These are phyloP conservation scores for Epichloe elymi DNA, from an alignment of 2,329 filamentous ascomycete genomes.

Conservation along the genomic window DNA sequence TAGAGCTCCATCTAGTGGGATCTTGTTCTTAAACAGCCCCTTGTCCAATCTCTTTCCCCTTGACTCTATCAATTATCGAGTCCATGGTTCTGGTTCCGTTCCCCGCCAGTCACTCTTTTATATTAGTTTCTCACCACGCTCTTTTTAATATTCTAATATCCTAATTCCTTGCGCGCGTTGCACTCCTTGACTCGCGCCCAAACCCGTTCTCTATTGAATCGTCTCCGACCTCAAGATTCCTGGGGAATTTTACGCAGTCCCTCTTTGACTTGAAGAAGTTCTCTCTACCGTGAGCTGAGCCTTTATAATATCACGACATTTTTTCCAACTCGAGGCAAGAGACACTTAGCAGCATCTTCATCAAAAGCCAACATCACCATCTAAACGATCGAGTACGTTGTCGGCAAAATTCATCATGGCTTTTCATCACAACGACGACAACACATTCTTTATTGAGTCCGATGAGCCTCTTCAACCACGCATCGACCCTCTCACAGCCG, in stretches of 20 bases:
- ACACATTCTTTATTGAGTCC: constrained; percentile 42
- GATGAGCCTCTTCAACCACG: constrained; percentile 39
- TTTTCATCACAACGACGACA: constrained; percentile 28
- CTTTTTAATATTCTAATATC: constrained; percentile 45
- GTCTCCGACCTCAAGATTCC: constrained; percentile 34
- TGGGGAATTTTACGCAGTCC: constrained; percentile 36
- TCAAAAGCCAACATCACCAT: constrained; percentile 7
- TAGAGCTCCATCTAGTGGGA: constrained; percentile 30
- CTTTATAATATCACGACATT: constrained; percentile 14
- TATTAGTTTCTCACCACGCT: constrained; percentile 37
- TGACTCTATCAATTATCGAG: constrained; percentile 17
- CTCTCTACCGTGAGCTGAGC: not conserved
- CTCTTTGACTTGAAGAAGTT: constrained; percentile 26
- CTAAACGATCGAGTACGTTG: constrained; percentile 6
- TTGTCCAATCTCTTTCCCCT: constrained; percentile 29
- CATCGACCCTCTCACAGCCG: constrained; percentile 60
- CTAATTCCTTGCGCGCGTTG: constrained; percentile 30
- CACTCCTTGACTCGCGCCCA: constrained; percentile 20
- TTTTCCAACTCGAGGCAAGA: not conserved
- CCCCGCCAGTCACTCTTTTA: constrained; percentile 46
- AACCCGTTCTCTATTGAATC: constrained; percentile 25
- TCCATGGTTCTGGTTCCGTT: constrained; percentile 32
- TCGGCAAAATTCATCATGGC: constrained; percentile 28
- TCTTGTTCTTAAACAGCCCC: constrained; percentile 33
- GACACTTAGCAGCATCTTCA: not conserved